A percentile compares a stretch with the other conserved stretches of the same genome.
phyloP scores from a whole-genome alignment of 1,139 yeast species.

The Barnettozyma hawaiiensis region DNA sequence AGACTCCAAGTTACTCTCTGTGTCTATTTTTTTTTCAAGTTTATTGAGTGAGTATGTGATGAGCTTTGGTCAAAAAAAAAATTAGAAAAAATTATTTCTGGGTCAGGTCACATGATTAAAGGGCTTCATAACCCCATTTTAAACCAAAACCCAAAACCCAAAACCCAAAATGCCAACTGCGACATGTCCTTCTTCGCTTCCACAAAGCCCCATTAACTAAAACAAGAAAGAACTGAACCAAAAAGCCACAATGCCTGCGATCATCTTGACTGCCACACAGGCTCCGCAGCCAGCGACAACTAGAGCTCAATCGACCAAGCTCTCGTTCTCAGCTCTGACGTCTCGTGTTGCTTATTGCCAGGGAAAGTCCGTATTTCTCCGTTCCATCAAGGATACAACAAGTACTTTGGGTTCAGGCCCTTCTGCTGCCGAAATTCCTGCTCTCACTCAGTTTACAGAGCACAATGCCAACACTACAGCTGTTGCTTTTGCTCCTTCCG shows the following conservation, averaged over 20 bases:
- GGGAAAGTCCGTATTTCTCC: constrained; percentile 74
- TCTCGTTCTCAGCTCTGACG: constrained; percentile 65
- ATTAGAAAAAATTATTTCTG: not conserved
- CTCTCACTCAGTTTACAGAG: constrained; percentile 57
- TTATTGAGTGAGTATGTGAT: no score
- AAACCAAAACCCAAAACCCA: not conserved
- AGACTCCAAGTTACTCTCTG: no score
- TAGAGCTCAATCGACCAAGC: constrained; percentile 63
- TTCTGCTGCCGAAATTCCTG: constrained; percentile 30
- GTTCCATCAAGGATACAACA: constrained; percentile 44
- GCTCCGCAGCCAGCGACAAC: constrained; percentile 79
- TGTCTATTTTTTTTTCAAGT: no score
- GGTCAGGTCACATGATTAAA: not conserved
- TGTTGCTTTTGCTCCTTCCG: constrained; percentile 84
- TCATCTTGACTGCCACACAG: constrained; percentile 15
- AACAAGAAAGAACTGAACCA: not conserved
- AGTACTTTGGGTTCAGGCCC: constrained; percentile 1
- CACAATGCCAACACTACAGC: constrained; percentile 73
- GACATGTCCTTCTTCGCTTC: not conserved
- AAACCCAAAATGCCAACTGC: not conserved
- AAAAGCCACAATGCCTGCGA: constrained; percentile 16
- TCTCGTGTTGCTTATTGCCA: constrained; percentile 74
- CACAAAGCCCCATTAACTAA: no score
- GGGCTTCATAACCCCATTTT: not conserved
- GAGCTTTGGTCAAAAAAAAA: no score